These are phyloP conservation scores for Ustilago trichophora DNA, from an alignment of 1,284 basidiomycete genomes.

Conservation along the genomic window DNA sequence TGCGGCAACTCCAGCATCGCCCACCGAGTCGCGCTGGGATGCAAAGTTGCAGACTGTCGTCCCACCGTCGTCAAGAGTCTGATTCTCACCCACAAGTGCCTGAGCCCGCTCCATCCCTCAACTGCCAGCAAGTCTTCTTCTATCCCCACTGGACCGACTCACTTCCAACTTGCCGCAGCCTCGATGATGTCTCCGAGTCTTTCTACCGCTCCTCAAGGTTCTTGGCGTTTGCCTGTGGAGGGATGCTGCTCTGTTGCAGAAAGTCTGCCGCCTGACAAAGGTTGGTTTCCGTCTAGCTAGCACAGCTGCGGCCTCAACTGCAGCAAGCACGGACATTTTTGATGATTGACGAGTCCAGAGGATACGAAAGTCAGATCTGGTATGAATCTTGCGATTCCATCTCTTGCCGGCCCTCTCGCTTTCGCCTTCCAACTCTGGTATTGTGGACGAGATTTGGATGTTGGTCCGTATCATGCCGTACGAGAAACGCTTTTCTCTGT, in stretches of 20 bases:
- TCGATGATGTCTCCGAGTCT: conserved; percentile 41
- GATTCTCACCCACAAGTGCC: conserved; percentile 53
- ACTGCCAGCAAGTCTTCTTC: conserved; percentile 55
- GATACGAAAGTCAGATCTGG: conserved; percentile 72
- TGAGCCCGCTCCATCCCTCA: conserved; percentile 48
- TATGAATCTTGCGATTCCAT: conserved; percentile 80
- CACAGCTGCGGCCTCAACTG: conserved; percentile 8
- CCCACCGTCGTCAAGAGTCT: conserved; percentile 22
- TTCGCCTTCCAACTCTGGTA: conserved; percentile 78
- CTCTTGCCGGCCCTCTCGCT: conserved; percentile 87
- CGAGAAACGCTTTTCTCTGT: conserved; percentile 83
- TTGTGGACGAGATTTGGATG: conserved; percentile 62
- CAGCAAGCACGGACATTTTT: conserved; percentile 5
- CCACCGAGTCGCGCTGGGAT: conserved; percentile 63
- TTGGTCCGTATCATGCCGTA: conserved; percentile 82
- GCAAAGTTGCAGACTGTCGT: conserved; percentile 22
- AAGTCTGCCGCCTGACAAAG: conserved; percentile 53
- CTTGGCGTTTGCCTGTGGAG: conserved; percentile 55
- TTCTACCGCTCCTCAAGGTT: conserved; percentile 59
- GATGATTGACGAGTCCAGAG: conserved; percentile 23
- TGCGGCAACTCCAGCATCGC: conserved; percentile 68
- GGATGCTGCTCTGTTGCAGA: conserved; percentile 52
- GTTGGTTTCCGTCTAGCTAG: conserved; percentile 35
- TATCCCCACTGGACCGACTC: conserved; percentile 53
- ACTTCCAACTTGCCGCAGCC: conserved; percentile 38